Base-by-base conservation (phyloP, 2,329 filamentous ascomycete species). In the Epichloe gansuensis region DNA sequence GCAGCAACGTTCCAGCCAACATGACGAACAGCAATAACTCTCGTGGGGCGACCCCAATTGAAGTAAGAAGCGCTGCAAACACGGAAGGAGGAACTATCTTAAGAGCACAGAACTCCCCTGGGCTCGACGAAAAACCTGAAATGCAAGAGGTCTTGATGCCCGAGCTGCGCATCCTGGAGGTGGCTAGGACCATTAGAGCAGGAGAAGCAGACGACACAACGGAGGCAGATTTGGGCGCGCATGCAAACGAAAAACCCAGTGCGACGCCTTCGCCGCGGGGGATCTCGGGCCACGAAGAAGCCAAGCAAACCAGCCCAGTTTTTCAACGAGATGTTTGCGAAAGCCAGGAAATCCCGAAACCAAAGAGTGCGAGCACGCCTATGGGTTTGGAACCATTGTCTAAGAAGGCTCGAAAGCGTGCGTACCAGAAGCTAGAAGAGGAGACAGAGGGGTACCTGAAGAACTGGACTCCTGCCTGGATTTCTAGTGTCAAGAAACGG, bases 361-460 rank as follows among this genome's bases (percentile, higher is more conserved):
- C 7, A 39, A 2, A 17, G 27, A 27, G 7, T 3, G 45, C 45
- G 3, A 25, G 8, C 35, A 12, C 25, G 4, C 34, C 21, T 3
- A 27, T 12, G 43, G 11, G 15, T 3, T 15, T n/a, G 35, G 21
- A 3, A 25, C 45, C 45, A 17, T 5, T 12, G 2, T 25, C 34
- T 4, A 25, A 47, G n/a, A 47, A n/a, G 12, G 9, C 45, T 15
- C 45, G 34, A 38, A 42, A 43, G 40, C 48, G 48, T 31, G 48
- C 48, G n/a, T 50, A 38, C 11, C 41, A 50, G 47, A 41, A 41
- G 21, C 47, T 50, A 5, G 42, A 50, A 31, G 25, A 50, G 11
- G 47, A 53, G 41, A 21, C 51, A 35, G 42, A 43, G 9, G 11
- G 34, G 2, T 49, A 46, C 7, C 41, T 49, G 25, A 45, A 42